Evolutionary conservation across 768 basidiomycete genomes (phyloP), one percentile per base, ranked within the genome.

Genomic region (Lanmaoa pseudosensibilis): DNA sequence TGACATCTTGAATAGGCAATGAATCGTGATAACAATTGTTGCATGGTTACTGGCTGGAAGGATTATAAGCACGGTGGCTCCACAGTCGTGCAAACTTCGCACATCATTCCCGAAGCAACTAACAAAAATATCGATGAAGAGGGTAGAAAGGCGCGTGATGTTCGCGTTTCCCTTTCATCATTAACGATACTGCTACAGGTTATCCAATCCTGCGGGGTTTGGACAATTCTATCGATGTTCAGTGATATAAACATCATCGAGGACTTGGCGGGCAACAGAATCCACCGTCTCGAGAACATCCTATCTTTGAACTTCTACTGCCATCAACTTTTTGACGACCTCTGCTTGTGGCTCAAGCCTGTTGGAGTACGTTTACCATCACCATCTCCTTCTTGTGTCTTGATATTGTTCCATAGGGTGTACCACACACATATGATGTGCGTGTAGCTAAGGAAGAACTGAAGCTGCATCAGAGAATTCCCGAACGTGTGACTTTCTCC

Each of bases 291-390:
- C 2, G 46, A 57, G 30, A 54, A 57, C 12, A 54, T 57, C 8
- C 0, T 57, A 10, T 47, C 27, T 3, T 5, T 48, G 23, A 41
- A 54, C 12, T 2, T 1, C 4, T 0, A 0, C 1, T 34, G 4
- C 23, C 59, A 47, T 9, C 0, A 0, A 0, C 6, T 38, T 23
- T 60, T 58, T 12, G 45, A 47, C 2, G 15, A 37, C 1, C 56
- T 58, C 30, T 2, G 0, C 10, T 11, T 54, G 7, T 60, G 59
- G 52, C 30, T 54, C 21, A 58, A 58, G 49, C 59, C 56, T 6
- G 21, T 50, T 2, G 39, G 38, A 1, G 59, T 58, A 16, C 4
- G 47, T 49, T 36, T 9, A n/a, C n/a, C n/a, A n/a, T n/a, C n/a
- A n/a, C n/a, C n/a, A 5, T 10, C n/a, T 0, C 4, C 13, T 19